A percentile compares a stretch with the other conserved stretches of the same genome.
Conservation (phyloP, 164 flowering plant species). For the Platanus orientalis region DNA sequence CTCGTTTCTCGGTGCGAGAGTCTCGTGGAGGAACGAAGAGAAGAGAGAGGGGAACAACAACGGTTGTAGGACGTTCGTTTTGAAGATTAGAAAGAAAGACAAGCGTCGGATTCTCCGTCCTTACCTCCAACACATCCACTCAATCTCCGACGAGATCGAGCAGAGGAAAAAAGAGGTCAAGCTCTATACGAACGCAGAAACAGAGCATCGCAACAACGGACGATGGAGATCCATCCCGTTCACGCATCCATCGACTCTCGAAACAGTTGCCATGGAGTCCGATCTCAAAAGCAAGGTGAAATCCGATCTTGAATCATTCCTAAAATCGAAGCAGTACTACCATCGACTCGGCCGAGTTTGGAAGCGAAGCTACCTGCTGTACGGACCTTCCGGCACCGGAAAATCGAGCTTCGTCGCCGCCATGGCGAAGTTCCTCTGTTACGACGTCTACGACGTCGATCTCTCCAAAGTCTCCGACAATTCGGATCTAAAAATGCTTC, state of each 20-base stretch:
- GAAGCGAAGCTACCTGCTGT: slow-evolving; percentile 71
- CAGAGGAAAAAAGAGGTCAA: slow-evolving; percentile 38
- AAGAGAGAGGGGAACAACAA: background rate
- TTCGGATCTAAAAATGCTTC: slow-evolving; percentile 51
- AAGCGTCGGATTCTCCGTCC: slow-evolving; percentile 60
- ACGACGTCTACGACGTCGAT: slow-evolving; percentile 74
- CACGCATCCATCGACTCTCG: slow-evolving; percentile 68
- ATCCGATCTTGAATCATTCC: slow-evolving; percentile 60
- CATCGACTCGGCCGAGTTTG: slow-evolving; percentile 81
- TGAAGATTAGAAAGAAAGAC: slow-evolving; percentile 49
- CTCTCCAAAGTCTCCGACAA: slow-evolving; percentile 40
- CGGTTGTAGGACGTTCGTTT: slow-evolving; percentile 27
- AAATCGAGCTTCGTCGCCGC: slow-evolving; percentile 75
- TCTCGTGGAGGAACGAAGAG: slow-evolving; percentile 44
- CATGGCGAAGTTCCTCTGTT: slow-evolving; percentile 63
- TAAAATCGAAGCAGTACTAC: slow-evolving; percentile 70
- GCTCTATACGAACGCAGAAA: slow-evolving; percentile 39
- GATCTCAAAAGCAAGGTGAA: slow-evolving; percentile 61
- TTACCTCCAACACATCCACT: no score
- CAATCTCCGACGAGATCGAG: slow-evolving; percentile 57
- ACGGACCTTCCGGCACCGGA: slow-evolving; percentile 77
- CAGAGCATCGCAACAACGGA: slow-evolving; percentile 9
- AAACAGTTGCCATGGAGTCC: slow-evolving; percentile 62
- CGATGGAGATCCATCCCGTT: slow-evolving; percentile 74
- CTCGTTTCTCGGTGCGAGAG: slow-evolving; percentile 50